These are phyloP conservation scores for Phanerochaete carnosa DNA, from an alignment of 768 basidiomycete genomes.

Conservation along the genomic window DNA sequence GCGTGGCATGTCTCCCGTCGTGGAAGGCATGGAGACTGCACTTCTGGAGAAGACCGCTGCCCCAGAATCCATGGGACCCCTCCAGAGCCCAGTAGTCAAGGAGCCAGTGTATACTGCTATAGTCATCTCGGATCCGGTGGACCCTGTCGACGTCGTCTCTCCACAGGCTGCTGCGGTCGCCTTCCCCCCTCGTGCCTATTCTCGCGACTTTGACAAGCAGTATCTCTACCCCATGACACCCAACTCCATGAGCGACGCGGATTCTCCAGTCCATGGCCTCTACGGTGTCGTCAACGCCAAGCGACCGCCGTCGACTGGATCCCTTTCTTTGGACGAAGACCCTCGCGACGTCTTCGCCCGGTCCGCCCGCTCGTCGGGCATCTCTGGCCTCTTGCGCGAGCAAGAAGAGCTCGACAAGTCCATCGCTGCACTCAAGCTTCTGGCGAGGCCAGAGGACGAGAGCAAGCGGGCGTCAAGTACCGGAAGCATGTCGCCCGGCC, in stretches of 20 bases:
- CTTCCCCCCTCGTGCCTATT: not conserved
- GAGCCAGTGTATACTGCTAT: not conserved
- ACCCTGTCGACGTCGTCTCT: not conserved
- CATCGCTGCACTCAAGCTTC: slow-evolving; percentile 54
- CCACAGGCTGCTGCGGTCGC: not conserved
- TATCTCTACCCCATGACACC: not conserved
- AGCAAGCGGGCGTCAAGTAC: slow-evolving; percentile 9
- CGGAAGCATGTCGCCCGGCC: slow-evolving; percentile 9
- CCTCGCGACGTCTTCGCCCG: slow-evolving; percentile 7
- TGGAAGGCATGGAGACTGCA: not conserved
- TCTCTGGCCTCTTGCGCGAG: slow-evolving; percentile 47
- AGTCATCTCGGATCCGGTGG: not conserved
- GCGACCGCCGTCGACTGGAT: not conserved
- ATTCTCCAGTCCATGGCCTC: slow-evolving; percentile 46
- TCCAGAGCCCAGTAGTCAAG: not conserved
- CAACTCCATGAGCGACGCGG: slow-evolving; percentile 13
- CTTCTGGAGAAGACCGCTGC: not conserved
- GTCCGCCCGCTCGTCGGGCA: slow-evolving; percentile 25
- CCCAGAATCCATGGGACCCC: not conserved
- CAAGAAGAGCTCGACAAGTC: slow-evolving; percentile 63
- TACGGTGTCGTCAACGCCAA: slow-evolving; percentile 29
- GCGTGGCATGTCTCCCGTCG: slow-evolving; percentile 18
- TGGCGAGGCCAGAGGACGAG: slow-evolving; percentile 16
- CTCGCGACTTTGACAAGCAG: not conserved
- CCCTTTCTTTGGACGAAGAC: slow-evolving; percentile 7